A percentile compares a stretch with the other conserved stretches of the same genome.
phyloP scores from a whole-genome alignment of 108 stramenopile species.

The Cyclostephanos tholiformis region DNA sequence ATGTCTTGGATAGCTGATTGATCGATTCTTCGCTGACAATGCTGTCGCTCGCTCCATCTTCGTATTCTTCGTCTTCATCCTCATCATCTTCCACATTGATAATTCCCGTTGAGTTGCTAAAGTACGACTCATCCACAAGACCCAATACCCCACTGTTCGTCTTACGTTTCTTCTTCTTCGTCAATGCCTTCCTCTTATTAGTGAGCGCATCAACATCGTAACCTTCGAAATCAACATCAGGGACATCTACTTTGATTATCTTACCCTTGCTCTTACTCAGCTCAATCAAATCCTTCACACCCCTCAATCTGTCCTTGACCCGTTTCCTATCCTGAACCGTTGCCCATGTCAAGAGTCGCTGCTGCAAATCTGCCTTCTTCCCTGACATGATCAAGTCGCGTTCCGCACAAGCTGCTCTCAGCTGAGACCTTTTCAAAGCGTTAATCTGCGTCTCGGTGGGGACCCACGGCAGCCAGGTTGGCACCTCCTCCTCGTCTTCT shows the following conservation, averaged over 20 bases:
- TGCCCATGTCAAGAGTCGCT: constrained; percentile 65
- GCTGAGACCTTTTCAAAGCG: constrained; percentile 52
- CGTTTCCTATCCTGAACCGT: constrained; percentile 51
- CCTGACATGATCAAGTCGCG: constrained; percentile 57
- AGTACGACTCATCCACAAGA: constrained; percentile 44
- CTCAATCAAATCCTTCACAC: constrained; percentile 35
- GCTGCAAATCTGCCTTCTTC: constrained; percentile 61
- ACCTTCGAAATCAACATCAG: neutral
- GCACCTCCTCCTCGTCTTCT: constrained; percentile 27
- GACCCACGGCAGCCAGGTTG: constrained; percentile 63
- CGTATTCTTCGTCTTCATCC: constrained; percentile 17
- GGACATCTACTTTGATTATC: neutral
- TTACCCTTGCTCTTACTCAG: constrained; percentile 19
- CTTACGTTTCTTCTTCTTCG: constrained; percentile 21
- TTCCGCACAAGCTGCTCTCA: constrained; percentile 55
- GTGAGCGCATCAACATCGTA: constrained; percentile 34
- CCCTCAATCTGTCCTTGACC: constrained; percentile 33
- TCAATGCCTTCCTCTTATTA: constrained; percentile 33
- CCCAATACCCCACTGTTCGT: constrained; percentile 31
- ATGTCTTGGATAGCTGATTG: constrained; percentile 50
- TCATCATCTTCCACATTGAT: constrained; percentile 20
- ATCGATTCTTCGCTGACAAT: constrained; percentile 47
- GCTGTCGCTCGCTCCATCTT: neutral
- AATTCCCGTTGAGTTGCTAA: constrained; percentile 23
- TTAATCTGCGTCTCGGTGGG: constrained; percentile 61